These are phyloP conservation scores for Crucihimalaya himalaica DNA, from an alignment of 345 rosid genomes.

Conservation along the genomic window DNA sequence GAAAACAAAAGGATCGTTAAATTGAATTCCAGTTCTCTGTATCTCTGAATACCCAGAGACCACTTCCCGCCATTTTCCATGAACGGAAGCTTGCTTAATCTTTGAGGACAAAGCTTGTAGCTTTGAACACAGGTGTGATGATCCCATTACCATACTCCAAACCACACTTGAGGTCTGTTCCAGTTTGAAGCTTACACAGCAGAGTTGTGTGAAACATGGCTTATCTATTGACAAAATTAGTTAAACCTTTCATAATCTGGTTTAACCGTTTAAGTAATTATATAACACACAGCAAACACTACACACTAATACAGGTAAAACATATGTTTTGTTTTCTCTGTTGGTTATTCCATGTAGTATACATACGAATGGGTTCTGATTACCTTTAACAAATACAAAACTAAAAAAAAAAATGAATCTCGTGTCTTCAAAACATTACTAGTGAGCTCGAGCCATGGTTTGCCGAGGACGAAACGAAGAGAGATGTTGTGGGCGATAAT, in stretches of 20 bases:
- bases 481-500: conserved; percentile 49
- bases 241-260: background rate
- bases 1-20: conserved; percentile 49
- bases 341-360: conserved; percentile 3
- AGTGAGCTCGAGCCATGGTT: conserved; percentile 34
- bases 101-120: conserved; percentile 39
- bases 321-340: conserved; percentile 15
- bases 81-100: conserved; percentile 49
- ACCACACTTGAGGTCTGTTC: background rate
- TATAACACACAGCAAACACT: conserved; percentile 16
- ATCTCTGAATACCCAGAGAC: conserved; percentile 47
- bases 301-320: conserved; percentile 1
- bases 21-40: conserved; percentile 42
- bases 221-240: background rate
- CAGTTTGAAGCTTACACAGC: conserved; percentile 21
- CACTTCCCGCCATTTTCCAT: conserved; percentile 60
- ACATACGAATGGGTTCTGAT: background rate
- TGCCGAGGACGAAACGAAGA: conserved; percentile 57
- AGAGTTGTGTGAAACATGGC: background rate
- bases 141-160: conserved; percentile 18
- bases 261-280: background rate
- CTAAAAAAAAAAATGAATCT: conserved; percentile 34
- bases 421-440: conserved; percentile 29
- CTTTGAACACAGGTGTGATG: conserved; percentile 37
- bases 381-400: conserved; percentile 20